Conservation (phyloP, 306 rosid species). For the Glycyrrhiza uralensis region DNA sequence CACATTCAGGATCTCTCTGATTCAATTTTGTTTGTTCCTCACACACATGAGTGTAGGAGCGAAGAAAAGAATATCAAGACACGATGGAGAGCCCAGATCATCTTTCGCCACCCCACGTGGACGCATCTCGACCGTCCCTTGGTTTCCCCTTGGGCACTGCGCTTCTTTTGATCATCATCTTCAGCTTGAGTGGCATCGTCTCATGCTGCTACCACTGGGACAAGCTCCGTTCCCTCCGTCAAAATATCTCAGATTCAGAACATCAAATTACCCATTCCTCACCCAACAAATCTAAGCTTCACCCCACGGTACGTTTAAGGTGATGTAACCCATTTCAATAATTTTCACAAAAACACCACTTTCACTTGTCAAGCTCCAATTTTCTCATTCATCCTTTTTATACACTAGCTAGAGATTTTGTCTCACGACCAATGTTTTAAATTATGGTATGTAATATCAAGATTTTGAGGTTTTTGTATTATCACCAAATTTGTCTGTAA, state of each 20-base stretch:
- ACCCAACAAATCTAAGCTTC: slow-evolving; percentile 42
- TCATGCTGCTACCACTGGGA: slow-evolving; percentile 99
- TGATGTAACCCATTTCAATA: too few relatives aligned
- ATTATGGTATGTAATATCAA: too few relatives aligned
- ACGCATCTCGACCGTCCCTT: slow-evolving; percentile 85
- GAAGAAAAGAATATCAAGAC: neutral
- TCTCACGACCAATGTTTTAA: too few relatives aligned
- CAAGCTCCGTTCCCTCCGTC: slow-evolving; percentile 72
- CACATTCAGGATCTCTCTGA: neutral
- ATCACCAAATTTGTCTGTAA: too few relatives aligned
- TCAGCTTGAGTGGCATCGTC: slow-evolving; percentile 90
- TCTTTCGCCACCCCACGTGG: slow-evolving; percentile 70
- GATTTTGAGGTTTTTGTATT: too few relatives aligned
- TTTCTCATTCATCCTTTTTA: too few relatives aligned
- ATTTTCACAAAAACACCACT: too few relatives aligned
- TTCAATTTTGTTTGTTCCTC: neutral
- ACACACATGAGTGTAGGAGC: slow-evolving; percentile 46
- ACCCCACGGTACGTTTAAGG: slow-evolving; percentile 37
- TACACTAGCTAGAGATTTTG: too few relatives aligned
- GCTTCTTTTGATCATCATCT: slow-evolving; percentile 76
- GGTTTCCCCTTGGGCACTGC: slow-evolving; percentile 98
- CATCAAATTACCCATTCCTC: slow-evolving; percentile 29
- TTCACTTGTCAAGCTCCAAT: too few relatives aligned
- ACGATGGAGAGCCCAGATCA: slow-evolving; percentile 67
- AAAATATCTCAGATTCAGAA: slow-evolving; percentile 38